A percentile compares a stretch with the other conserved stretches of the same genome.
Evolutionary conservation across 2,329 filamentous ascomycete species (phyloP).

Genomic region (Pseudophaeomoniella oleicola): DNA sequence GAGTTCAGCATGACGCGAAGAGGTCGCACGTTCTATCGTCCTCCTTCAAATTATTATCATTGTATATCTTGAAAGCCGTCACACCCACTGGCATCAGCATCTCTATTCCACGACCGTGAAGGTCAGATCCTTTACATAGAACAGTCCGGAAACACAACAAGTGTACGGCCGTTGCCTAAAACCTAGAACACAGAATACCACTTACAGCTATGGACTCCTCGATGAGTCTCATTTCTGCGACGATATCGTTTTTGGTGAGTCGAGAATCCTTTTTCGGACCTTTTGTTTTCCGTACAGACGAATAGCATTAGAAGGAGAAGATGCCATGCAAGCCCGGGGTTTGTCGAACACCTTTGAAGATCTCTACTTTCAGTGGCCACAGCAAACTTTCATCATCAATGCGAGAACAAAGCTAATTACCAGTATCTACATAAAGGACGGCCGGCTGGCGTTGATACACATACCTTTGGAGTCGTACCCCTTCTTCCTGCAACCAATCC

Average conservation of each 20-base stretch:
- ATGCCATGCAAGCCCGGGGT: too few relatives aligned
- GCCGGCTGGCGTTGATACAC: constrained; percentile 75
- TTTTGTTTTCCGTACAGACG: too few relatives aligned
- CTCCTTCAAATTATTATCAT: background rate
- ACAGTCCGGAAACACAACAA: background rate
- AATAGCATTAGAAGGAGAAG: too few relatives aligned
- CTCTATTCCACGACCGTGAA: background rate
- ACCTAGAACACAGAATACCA: background rate
- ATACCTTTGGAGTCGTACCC: constrained; percentile 69
- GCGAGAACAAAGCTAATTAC: background rate
- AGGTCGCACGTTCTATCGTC: background rate
- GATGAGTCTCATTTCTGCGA: constrained; percentile 13
- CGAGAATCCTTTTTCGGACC: background rate
- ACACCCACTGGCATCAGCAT: background rate
- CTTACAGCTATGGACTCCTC: constrained; percentile 8
- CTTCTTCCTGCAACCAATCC: constrained; percentile 68
- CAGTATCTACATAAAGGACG: constrained; percentile 53
- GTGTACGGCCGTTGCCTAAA: background rate
- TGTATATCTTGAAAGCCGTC: background rate
- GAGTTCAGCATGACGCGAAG: background rate
- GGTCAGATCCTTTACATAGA: background rate
- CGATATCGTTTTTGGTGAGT: constrained; percentile 13
- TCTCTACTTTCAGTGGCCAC: background rate
- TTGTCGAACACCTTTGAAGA: too few relatives aligned
- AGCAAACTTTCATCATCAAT: background rate